A percentile compares a stretch with the other conserved stretches of the same genome.
Evolutionary conservation across 352 stramenopile species (phyloP).

Genomic region (Globisporangium polare): DNA sequence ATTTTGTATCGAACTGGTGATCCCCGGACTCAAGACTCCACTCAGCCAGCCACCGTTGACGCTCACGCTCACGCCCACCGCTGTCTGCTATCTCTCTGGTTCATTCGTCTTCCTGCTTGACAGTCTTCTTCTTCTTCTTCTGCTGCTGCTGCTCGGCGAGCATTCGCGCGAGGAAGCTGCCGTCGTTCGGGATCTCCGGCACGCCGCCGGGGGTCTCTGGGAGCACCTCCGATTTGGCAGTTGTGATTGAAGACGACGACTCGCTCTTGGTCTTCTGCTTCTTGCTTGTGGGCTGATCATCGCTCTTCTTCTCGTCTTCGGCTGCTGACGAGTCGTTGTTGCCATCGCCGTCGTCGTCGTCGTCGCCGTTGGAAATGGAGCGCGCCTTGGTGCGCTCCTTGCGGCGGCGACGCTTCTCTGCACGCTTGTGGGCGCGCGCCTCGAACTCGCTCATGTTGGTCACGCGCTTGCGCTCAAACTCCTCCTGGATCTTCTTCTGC

Average conservation of each 20-base stretch:
- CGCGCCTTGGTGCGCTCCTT: constrained; percentile 65
- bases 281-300: constrained; percentile 10
- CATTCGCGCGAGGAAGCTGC: constrained; percentile 75
- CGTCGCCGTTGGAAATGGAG: constrained; percentile 22
- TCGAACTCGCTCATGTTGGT: constrained; percentile 69
- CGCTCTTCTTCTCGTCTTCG: background rate
- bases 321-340: constrained; percentile 5
- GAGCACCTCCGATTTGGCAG: constrained; percentile 11
- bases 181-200: constrained; percentile 75
- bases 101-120: background rate
- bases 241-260: no score
- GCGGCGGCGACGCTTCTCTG: constrained; percentile 69
- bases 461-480: constrained; percentile 68
- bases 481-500: constrained; percentile 49
- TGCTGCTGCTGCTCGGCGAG: constrained; percentile 55
- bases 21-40: no score
- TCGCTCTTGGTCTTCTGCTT: constrained; percentile 16
- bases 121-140: constrained; percentile 6
- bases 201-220: constrained; percentile 67
- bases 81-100: background rate
- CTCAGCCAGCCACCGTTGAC: no score
- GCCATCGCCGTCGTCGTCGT: constrained; percentile 17
- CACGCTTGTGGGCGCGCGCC: constrained; percentile 59
- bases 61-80: no score
- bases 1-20: no score